Conservation (phyloP, 805 yeast species). For the Yamadazyma takamatsuzukensis region DNA sequence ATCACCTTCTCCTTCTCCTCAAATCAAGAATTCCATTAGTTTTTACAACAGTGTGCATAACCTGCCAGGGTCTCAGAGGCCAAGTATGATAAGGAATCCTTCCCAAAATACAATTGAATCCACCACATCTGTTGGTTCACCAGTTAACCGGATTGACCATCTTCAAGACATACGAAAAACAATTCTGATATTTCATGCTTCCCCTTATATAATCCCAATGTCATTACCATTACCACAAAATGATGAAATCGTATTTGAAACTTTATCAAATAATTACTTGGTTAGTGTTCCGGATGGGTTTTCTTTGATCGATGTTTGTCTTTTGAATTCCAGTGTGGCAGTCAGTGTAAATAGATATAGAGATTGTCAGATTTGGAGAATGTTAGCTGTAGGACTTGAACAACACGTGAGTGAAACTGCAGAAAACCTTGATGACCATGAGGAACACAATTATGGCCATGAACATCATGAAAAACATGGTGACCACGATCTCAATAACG, state of each 20-base stretch:
- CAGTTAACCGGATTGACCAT: conserved; percentile 5
- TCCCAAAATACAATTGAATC: conserved; percentile 38
- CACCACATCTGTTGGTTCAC: conserved; percentile 15
- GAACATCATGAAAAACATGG: conserved; percentile 2
- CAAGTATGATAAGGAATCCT: conserved; percentile 27
- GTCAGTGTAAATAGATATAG: conserved; percentile 46
- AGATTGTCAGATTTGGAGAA: conserved; percentile 63
- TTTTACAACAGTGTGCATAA: conserved; percentile 7
- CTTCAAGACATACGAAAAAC: conserved; percentile 6
- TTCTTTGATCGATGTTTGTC: conserved; percentile 51
- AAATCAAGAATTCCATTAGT: conserved; percentile 13
- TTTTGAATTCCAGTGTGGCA: conserved; percentile 55
- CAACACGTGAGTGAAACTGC: conserved; percentile 13
- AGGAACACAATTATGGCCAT: not conserved
- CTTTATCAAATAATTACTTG: conserved; percentile 48
- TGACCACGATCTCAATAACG: conserved; percentile 5
- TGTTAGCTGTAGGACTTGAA: conserved; percentile 48
- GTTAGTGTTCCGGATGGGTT: conserved; percentile 46
- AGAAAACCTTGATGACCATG: not conserved
- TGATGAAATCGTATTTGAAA: conserved; percentile 43
- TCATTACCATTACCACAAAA: conserved; percentile 40
- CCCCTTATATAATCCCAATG: conserved; percentile 40
- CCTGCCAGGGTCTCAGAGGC: conserved; percentile 15
- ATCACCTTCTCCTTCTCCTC: conserved; percentile 11
- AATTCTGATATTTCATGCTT: conserved; percentile 16